These are phyloP conservation scores for Trichoderma arundinaceum DNA, from an alignment of 2,329 filamentous ascomycete species.

Conservation along the genomic window DNA sequence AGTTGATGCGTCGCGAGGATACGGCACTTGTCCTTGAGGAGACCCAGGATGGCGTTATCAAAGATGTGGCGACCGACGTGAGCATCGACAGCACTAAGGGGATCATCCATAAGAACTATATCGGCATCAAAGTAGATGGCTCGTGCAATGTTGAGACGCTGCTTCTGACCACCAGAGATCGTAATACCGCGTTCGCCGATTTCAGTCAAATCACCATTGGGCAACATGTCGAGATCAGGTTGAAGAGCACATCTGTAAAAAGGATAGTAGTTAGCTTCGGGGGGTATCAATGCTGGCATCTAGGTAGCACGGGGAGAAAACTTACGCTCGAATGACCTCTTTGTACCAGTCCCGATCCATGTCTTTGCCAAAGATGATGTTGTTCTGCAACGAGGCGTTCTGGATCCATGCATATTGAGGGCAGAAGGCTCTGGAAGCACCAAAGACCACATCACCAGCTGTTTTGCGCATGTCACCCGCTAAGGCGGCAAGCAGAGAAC, in stretches of 20 bases:
- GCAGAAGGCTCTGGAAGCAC: slow-evolving; percentile 85
- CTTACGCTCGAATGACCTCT: slow-evolving; percentile 76
- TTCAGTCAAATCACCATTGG: slow-evolving; percentile 84
- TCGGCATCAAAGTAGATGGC: slow-evolving; percentile 74
- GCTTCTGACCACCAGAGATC: slow-evolving; percentile 93
- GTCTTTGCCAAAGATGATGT: slow-evolving; percentile 87
- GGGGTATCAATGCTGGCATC: slow-evolving; percentile 17
- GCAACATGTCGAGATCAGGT: slow-evolving; percentile 91
- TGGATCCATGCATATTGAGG: slow-evolving; percentile 99
- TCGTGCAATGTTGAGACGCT: slow-evolving; percentile 90
- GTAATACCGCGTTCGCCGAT: slow-evolving; percentile 96
- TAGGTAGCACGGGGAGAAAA: slow-evolving; percentile 36
- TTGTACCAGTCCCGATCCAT: slow-evolving; percentile 80
- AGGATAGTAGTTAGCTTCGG: not conserved
- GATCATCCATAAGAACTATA: slow-evolving; percentile 72
- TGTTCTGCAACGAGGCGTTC: slow-evolving; percentile 83
- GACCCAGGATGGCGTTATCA: slow-evolving; percentile 88
- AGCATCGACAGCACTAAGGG: slow-evolving; percentile 71
- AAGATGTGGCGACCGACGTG: slow-evolving; percentile 80
- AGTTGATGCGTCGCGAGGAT: slow-evolving; percentile 94
- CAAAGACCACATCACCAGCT: slow-evolving; percentile 72
- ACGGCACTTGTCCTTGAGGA: slow-evolving; percentile 86
- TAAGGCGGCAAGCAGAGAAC: slow-evolving; percentile 82
- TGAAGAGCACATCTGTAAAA: slow-evolving; percentile 72
- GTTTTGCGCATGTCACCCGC: slow-evolving; percentile 94